Conservation (phyloP, 495 filamentous ascomycete species). For the Immersiella caudata region DNA sequence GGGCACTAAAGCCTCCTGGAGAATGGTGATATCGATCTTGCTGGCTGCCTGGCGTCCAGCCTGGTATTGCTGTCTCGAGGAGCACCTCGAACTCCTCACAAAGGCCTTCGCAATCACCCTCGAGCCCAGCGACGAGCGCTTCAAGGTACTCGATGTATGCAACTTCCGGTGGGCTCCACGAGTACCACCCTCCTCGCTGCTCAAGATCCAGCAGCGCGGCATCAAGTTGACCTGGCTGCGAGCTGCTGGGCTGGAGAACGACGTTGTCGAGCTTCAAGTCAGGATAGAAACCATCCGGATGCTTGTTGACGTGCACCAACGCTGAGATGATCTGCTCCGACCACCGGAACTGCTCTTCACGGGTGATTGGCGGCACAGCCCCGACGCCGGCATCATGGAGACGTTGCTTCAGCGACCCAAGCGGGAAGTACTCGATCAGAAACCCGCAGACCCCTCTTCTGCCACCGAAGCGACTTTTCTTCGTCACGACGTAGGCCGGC, state of each 20-base stretch:
- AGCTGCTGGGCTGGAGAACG: slow-evolving; percentile 17
- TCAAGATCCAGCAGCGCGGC: slow-evolving; percentile 41
- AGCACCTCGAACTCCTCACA: slow-evolving; percentile 1
- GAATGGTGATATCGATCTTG: slow-evolving; percentile 27
- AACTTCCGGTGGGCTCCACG: slow-evolving; percentile 40
- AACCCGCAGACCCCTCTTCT: slow-evolving; percentile 40
- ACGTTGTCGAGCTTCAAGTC: slow-evolving; percentile 46
- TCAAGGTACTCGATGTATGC: slow-evolving; percentile 38
- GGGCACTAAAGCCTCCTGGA: slow-evolving; percentile 29
- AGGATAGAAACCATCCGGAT: slow-evolving; percentile 38
- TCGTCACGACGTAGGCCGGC: slow-evolving; percentile 38
- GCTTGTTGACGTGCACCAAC: slow-evolving; percentile 37
- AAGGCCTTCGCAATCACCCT: slow-evolving; percentile 10
- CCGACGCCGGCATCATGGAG: slow-evolving; percentile 18
- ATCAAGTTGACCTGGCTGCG: slow-evolving; percentile 12
- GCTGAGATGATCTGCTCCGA: slow-evolving; percentile 34
- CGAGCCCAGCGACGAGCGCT: slow-evolving; percentile 18
- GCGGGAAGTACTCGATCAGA: slow-evolving; percentile 34
- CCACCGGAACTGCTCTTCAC: slow-evolving; percentile 33
- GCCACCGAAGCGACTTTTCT: slow-evolving; percentile 38
- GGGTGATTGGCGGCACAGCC: not conserved
- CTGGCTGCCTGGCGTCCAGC: slow-evolving; percentile 16
- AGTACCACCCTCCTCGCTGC: slow-evolving; percentile 38
- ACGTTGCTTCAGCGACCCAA: slow-evolving; percentile 33
- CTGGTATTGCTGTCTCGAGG: slow-evolving; percentile 19